Base-by-base conservation (phyloP, 306 rosid species). In the Corylus avellana region DNA sequence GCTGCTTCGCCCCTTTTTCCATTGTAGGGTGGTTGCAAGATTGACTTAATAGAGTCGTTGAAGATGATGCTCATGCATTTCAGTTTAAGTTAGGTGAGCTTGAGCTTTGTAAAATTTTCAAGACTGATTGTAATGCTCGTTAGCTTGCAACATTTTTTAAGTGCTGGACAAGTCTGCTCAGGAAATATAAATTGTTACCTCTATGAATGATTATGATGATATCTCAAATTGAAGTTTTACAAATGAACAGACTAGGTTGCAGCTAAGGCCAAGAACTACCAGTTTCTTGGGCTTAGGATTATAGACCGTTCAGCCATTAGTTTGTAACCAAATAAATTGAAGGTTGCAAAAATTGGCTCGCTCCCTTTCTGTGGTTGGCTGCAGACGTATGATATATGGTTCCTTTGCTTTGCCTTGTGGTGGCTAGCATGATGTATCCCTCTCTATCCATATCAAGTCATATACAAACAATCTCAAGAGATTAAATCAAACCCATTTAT, bases 1-100 rank as follows among this genome's bases (percentile, higher is more conserved):
- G 25, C 25, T 22, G 25, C 25, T 22, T 22, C 25, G 25, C 25
- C 54, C 20, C 10, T 54, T 25, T 42, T 67, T 17, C 11, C 1
- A 4, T 10, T 9, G 32, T 55, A 72, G 62, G 29, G 11, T 29
- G 42, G 37, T 42, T 22, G 47, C 37, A 47, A 8, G 67, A 51
- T n/a, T 48, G 73, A 49, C 27, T 35, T 2, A 1, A 70, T 16
- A 17, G 25, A 66, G 25, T 35, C 3, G 29, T 18, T 68, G 72
- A 68, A 42, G 72, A 67, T 18, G 16, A 5, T 42, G 72, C 8
- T 67, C 51, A 37, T 8, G 66, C 47, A 32, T 73, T 55, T 32
- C 70, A 48, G 42, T 18, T 48, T 57, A 53, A 27, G 58, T 46
- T 72, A n/a, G 42, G 53, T 50, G 75, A 77, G 49, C 67, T 39